phyloP scores from a whole-genome alignment of 306 rosid species.

The Sicyos edulis region DNA sequence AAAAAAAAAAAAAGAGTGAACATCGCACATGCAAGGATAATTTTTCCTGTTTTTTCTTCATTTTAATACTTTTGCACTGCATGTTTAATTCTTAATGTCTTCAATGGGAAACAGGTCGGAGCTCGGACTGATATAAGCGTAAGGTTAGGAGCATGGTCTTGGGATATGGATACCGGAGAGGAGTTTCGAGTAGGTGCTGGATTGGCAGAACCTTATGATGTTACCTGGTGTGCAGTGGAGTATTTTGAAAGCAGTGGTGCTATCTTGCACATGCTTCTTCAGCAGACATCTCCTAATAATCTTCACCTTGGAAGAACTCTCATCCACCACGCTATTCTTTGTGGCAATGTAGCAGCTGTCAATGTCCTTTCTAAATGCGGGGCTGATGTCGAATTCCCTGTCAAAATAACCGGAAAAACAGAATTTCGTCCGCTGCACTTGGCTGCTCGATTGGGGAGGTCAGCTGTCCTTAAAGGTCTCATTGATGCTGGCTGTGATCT shows the following conservation, averaged over 20 bases:
- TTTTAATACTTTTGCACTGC: constrained; percentile 16
- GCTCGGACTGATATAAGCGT: constrained; percentile 45
- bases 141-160: constrained; percentile 87
- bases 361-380: constrained; percentile 50
- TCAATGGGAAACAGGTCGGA: constrained; percentile 46
- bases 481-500: constrained; percentile 63
- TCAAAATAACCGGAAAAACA: constrained; percentile 49
- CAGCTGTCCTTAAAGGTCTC: constrained; percentile 54
- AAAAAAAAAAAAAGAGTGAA: too few relatives aligned
- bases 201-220: constrained; percentile 73
- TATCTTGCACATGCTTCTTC: constrained; percentile 59
- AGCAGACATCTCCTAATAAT: constrained; percentile 32
- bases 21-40: neutral
- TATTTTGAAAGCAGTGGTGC: constrained; percentile 82
- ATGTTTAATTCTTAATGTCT: neutral
- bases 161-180: constrained; percentile 81
- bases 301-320: constrained; percentile 65
- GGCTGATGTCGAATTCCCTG: constrained; percentile 49
- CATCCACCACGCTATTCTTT: constrained; percentile 79
- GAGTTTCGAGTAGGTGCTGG: constrained; percentile 97
- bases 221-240: constrained; percentile 92
- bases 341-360: constrained; percentile 66
- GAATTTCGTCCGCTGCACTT: constrained; percentile 66
- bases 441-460: constrained; percentile 71
- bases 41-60: neutral